A percentile compares a stretch with the other conserved stretches of the same genome.
These are phyloP conservation scores for Micractinium sp. DNA, from an alignment of 139 green algal species.

Conservation along the genomic window DNA sequence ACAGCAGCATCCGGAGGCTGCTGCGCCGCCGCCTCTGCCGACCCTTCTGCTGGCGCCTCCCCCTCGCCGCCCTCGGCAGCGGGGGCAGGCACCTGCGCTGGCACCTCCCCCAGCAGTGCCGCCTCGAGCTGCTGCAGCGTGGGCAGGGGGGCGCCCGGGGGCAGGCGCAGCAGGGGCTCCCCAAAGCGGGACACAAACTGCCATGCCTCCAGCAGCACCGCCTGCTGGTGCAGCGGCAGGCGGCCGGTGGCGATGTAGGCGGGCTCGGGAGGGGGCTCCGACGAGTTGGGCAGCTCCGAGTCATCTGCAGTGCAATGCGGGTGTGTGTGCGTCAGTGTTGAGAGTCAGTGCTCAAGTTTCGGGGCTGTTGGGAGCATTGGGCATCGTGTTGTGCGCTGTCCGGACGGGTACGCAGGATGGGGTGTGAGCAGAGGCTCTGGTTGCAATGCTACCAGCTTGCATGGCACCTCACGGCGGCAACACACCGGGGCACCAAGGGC, in stretches of 20 bases:
- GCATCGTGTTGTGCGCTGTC: too few relatives aligned
- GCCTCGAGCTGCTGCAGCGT: conserved; percentile 42
- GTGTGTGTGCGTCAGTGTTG: too few relatives aligned
- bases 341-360: too few relatives aligned
- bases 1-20: conserved; percentile 25
- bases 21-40: conserved; percentile 1
- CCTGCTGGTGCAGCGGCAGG: conserved; percentile 30
- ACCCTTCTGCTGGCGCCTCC: neutral
- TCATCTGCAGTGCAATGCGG: conserved; percentile 38
- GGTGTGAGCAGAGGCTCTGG: too few relatives aligned
- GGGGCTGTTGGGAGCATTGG: too few relatives aligned
- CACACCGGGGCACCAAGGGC: neutral
- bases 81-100: neutral
- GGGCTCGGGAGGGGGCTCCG: conserved; percentile 28
- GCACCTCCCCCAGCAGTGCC: conserved; percentile 10
- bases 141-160: conserved; percentile 32
- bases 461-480: neutral
- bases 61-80: neutral
- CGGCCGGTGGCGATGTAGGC: conserved; percentile 27
- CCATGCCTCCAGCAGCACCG: conserved; percentile 57
- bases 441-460: too few relatives aligned
- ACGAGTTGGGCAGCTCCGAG: conserved; percentile 44
- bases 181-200: conserved; percentile 63
- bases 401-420: too few relatives aligned
- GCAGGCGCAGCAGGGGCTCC: conserved; percentile 56